Evolutionary conservation across 2,329 filamentous ascomycete species (phyloP).

Genomic region (Clonostachys byssicola): DNA sequence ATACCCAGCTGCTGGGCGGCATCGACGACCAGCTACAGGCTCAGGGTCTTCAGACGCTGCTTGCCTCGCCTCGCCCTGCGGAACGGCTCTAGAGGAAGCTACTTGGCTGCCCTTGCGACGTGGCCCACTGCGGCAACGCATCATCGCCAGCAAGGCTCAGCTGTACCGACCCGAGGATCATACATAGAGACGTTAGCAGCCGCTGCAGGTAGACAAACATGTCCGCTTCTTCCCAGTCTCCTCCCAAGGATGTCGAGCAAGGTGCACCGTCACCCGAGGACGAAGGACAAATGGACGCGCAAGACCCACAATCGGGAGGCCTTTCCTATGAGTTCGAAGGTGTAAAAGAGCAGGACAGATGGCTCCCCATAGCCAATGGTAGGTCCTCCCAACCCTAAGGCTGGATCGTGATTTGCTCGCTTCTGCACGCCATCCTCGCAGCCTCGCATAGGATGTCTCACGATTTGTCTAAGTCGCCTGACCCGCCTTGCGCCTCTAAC

Average conservation of each 20-base stretch:
- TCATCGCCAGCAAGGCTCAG: constrained; percentile 38
- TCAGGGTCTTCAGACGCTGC: background rate
- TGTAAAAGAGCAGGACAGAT: constrained; percentile 98
- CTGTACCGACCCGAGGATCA: constrained; percentile 47
- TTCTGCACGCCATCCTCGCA: constrained; percentile 8
- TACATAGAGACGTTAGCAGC: constrained; percentile 50
- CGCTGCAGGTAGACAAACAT: constrained; percentile 78
- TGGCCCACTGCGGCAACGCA: constrained; percentile 54
- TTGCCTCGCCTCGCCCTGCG: no score
- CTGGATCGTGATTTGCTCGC: constrained; percentile 40
- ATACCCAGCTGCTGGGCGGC: background rate
- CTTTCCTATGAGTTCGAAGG: constrained; percentile 82
- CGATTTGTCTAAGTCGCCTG: constrained; percentile 49
- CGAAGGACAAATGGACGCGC: constrained; percentile 87
- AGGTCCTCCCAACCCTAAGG: constrained; percentile 42
- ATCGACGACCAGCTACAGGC: background rate
- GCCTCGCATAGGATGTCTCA: constrained; percentile 47
- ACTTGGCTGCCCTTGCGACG: constrained; percentile 40
- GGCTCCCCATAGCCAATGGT: constrained; percentile 99
- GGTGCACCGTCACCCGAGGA: constrained; percentile 90
- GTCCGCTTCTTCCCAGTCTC: constrained; percentile 82
- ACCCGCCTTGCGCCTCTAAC: constrained; percentile 40
- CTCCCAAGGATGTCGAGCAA: constrained; percentile 92
- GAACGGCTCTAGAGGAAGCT: background rate
- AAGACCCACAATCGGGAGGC: constrained; percentile 72